Evolutionary conservation across 2,329 filamentous ascomycete species (phyloP), one percentile per base, ranked within the genome.

Genomic region (Corinectria fuckeliana): DNA sequence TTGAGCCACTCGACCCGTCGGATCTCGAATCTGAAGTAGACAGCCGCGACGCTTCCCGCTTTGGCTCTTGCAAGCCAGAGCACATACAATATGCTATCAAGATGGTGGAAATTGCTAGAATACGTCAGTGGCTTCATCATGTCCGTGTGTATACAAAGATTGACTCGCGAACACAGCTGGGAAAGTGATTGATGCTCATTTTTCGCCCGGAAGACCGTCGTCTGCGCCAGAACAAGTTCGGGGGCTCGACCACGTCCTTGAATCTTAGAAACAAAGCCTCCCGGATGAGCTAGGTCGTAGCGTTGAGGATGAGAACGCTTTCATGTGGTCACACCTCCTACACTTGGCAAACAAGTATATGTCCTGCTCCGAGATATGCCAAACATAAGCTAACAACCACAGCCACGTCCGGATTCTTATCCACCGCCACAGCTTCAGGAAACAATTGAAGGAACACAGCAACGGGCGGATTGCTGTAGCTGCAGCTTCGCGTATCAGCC

Each of bases 261-360:
- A 77, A 56, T 65, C 66, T 1, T 77, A 75, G 76, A 75, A 68
- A 47, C 56, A 66, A 11, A 74, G 69, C n/a, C 61, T 77, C 1
- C 76, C 75, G 1, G 64, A 70, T 1, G 65, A 64, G 11, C 66
- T 77, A 62, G 70, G 67, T 26, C 66, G 69, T 9, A 63, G 68
- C 0, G 68, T 70, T 0, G 74, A 77, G 1, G 74, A 75, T 36
- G 74, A 69, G 6, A 70, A 66, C 23, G 71, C 73, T 5, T 76
- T 74, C 0, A 71, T 77, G 14, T 74, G 75, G 72, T 70, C 73
- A 2, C 75, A 74, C 28, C 68, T 77, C 9, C 52, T 77, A n/a
- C 75, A 77, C 23, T 61, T 77, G 6, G 75, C 74, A 1, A 77
- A 77, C 63, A 74, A 77, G 74, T 76, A 63, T 16, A 69, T 49